A percentile compares a stretch with the other conserved stretches of the same genome.
Evolutionary conservation across 441 rosid species (phyloP).

Genomic region (Arabidopsis lyrata): DNA sequence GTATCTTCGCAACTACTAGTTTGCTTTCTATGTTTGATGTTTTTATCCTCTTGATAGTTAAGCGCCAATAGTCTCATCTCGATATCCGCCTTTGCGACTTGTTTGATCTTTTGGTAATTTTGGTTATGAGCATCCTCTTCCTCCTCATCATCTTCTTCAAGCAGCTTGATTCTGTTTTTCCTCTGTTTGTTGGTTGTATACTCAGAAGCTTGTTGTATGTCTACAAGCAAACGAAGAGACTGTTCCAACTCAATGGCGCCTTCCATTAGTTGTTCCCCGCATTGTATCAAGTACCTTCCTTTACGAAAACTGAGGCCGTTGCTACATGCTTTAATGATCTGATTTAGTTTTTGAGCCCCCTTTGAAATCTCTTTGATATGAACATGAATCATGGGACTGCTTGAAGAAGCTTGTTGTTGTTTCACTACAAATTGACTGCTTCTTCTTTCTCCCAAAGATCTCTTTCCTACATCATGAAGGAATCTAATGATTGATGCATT

Average conservation of each 20-base stretch:
- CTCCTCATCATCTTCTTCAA: slow-evolving; percentile 68
- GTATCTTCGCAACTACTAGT: slow-evolving; percentile 48
- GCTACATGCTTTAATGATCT: slow-evolving; percentile 77
- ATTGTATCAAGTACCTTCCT: slow-evolving; percentile 68
- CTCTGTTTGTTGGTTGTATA: slow-evolving; percentile 54
- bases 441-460: slow-evolving; percentile 59
- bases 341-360: slow-evolving; percentile 84
- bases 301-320: slow-evolving; percentile 66
- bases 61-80: slow-evolving; percentile 57
- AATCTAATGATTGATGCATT: slow-evolving; percentile 61
- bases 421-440: slow-evolving; percentile 32
- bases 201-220: slow-evolving; percentile 75
- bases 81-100: slow-evolving; percentile 52
- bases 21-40: slow-evolving; percentile 45
- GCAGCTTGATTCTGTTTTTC: slow-evolving; percentile 67
- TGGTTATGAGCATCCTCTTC: slow-evolving; percentile 37
- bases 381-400: slow-evolving; percentile 61
- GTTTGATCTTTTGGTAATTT: slow-evolving; percentile 49
- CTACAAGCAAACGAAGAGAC: slow-evolving; percentile 77
- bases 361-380: slow-evolving; percentile 82
- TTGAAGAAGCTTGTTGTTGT: slow-evolving; percentile 49
- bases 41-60: slow-evolving; percentile 50
- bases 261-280: slow-evolving; percentile 78
- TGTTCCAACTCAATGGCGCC: slow-evolving; percentile 89
- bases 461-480: slow-evolving; percentile 68